Conservation (phyloP, 495 filamentous ascomycete genomes). For the Cairneyella variabilis region DNA sequence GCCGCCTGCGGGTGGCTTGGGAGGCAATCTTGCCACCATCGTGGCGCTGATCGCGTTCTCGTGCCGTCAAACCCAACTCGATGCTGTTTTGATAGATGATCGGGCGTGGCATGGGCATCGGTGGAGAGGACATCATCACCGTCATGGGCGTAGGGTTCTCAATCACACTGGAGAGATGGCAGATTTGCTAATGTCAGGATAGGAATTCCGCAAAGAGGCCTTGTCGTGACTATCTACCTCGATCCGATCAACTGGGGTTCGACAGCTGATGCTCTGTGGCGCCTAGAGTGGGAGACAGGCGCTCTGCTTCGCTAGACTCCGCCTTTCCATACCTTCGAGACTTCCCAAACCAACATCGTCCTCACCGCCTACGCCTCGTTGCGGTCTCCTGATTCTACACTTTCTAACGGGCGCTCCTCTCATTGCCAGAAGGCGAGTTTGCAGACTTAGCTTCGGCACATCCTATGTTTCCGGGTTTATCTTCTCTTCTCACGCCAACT, state of each 20-base stretch:
- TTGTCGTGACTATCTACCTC: constrained; percentile 20
- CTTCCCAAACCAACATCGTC: background rate
- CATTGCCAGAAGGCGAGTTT: too few species aligned
- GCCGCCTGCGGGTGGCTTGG: constrained; percentile 1
- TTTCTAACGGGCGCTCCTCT: too few species aligned
- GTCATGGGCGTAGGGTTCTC: constrained; percentile 18
- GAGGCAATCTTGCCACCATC: constrained; percentile 16
- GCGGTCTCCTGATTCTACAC: too few species aligned
- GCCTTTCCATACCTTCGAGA: background rate
- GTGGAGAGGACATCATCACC: constrained; percentile 15
- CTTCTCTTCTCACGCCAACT: too few species aligned
- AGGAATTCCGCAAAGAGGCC: constrained; percentile 9
- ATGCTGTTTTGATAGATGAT: constrained; percentile 12
- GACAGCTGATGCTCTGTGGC: background rate
- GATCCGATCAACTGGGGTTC: constrained; percentile 21
- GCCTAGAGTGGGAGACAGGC: constrained; percentile 10
- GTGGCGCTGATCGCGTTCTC: constrained; percentile 23
- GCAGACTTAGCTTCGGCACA: too few species aligned
- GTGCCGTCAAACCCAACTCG: constrained; percentile 4
- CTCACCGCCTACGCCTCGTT: too few species aligned
- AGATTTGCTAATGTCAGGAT: background rate
- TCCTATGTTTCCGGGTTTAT: too few species aligned
- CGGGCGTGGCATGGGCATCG: constrained; percentile 14
- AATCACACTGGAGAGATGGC: background rate
- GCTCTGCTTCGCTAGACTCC: background rate